Evolutionary conservation across 2,329 filamentous ascomycete species (phyloP).

Genomic region (Ophiostoma himal-ulmi): DNA sequence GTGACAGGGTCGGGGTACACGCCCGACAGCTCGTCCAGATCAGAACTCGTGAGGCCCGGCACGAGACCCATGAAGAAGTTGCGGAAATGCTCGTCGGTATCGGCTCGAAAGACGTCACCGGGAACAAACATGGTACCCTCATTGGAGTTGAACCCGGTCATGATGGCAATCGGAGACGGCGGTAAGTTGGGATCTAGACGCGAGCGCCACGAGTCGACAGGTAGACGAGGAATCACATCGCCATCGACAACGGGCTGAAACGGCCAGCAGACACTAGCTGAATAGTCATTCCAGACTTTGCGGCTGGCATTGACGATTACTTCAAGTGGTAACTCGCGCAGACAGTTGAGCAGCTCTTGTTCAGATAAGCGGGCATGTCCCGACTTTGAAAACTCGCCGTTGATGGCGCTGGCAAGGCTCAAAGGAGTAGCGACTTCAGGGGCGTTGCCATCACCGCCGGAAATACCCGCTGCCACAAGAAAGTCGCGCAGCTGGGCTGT

Average conservation of each 20-base stretch:
- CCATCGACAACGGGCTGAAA: slow-evolving; percentile 66
- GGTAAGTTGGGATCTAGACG: neutral
- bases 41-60: slow-evolving; percentile 47
- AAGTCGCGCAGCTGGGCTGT: slow-evolving; percentile 52
- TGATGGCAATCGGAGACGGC: slow-evolving; percentile 46
- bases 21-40: slow-evolving; percentile 49
- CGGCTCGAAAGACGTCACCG: slow-evolving; percentile 32
- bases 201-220: slow-evolving; percentile 52
- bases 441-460: neutral
- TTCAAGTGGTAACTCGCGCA: slow-evolving; percentile 41
- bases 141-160: slow-evolving; percentile 66
- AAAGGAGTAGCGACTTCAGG: slow-evolving; percentile 23
- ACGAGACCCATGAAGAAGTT: slow-evolving; percentile 58
- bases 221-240: slow-evolving; percentile 49
- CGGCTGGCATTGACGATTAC: slow-evolving; percentile 40
- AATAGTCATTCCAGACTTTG: slow-evolving; percentile 41
- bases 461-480: slow-evolving; percentile 41
- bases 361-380: neutral
- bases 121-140: slow-evolving; percentile 63
- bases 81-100: slow-evolving; percentile 48
- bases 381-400: too few relatives aligned
- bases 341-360: slow-evolving; percentile 42
- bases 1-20: slow-evolving; percentile 57
- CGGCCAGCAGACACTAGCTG: slow-evolving; percentile 48
- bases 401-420: neutral